Conservation (phyloP, 164 flowering plant species). For the Kingdonia uniflora region DNA sequence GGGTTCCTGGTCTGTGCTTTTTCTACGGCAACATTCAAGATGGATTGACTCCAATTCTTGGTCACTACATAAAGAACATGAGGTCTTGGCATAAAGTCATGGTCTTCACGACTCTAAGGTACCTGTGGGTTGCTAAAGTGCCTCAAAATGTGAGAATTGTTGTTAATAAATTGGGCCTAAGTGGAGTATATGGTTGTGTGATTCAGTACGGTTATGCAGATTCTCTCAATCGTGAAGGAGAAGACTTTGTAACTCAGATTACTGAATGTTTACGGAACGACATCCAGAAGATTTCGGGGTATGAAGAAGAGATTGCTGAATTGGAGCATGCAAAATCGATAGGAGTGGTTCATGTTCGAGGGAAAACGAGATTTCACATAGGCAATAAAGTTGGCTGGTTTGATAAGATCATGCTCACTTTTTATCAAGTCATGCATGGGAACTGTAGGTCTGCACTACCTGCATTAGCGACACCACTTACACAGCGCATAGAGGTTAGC, state of each 20-base stretch:
- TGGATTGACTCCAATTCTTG: background rate
- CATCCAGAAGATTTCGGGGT: background rate
- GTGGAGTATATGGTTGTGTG: background rate
- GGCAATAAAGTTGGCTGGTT: background rate
- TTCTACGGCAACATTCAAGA: background rate
- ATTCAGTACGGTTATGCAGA: constrained; percentile 1
- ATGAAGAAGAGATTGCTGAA: background rate
- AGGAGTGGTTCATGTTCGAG: constrained; percentile 1
- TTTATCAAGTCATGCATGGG: background rate
- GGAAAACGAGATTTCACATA: constrained; percentile 1
- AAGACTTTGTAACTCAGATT: background rate
- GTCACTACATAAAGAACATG: constrained; percentile 2
- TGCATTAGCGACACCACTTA: background rate
- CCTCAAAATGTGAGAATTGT: background rate
- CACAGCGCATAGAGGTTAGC: background rate
- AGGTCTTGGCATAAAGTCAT: background rate
- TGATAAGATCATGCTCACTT: background rate
- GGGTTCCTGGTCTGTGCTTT: background rate
- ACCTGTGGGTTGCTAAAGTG: background rate
- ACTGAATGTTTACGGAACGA: background rate
- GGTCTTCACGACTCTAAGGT: background rate
- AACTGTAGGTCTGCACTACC: background rate
- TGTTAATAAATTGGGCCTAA: background rate
- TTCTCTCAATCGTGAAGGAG: background rate
- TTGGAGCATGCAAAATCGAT: background rate